Evolutionary conservation across 495 filamentous ascomycete species (phyloP), one percentile per base, ranked within the genome.

Genomic region (Antarctomyces pellizariae): DNA sequence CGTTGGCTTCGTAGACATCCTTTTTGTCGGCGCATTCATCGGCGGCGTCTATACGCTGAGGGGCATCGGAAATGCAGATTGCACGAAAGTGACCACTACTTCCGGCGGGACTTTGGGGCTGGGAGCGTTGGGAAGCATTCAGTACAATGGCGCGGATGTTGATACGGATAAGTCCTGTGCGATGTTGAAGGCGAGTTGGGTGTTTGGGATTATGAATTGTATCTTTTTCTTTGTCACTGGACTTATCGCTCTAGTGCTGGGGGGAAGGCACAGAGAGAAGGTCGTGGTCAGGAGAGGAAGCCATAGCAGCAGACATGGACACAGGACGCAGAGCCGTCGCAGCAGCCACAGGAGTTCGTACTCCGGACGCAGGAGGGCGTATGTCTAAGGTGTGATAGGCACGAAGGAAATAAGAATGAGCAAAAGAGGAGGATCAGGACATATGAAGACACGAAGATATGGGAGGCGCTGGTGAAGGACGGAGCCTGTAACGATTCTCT

Each of bases 111-210:
- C 59, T 33, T 31, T 75, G 28, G 57, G 53, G 12, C 51, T 79
- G 7, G 71, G 71, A 16, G 52, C 56, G 10, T 62, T 76, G 23
- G 67, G 73, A 16, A 47, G 42, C 29, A 48, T 45, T 3, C 41
- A 36, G 1, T 27, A 55, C 1, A 54, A 55, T 26, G 57, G 49
- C 20, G 42, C 56, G 3, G 32, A 56, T 13, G 28, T 67, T 2
- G 42, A 54, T 7, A 38, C 67, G 13, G 62, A 82, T 42, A 84
- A 84, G 60, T 60, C 58, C 2, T 92, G 82, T 47, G 62, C 64
- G 10, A 84, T 92, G 78, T 62, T 84, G 29, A 91, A 92, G 64
- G 69, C 82, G 1, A 58, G 53, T 34, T 92, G 75, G 35, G 82
- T 77, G 2, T 62, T 92, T 32, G 82, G 65, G 1, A 91, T 92